Percentiles rank a stretch among this genome's conserved stretches.
Conservation (phyloP, 2,329 filamentous ascomycete species). For the Penicillium brevicompactum region DNA sequence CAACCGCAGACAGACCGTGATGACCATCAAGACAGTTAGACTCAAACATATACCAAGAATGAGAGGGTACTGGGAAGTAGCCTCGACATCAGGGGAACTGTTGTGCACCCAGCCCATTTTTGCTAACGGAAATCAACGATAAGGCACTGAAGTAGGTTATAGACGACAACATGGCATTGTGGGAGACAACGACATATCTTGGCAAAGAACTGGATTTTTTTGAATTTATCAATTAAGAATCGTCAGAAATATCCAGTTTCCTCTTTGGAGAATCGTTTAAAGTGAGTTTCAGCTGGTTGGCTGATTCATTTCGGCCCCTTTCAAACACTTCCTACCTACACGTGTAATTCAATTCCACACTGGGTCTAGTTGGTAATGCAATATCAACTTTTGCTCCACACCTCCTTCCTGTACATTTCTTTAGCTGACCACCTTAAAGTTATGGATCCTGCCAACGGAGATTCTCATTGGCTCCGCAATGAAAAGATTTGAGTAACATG, state of each 20-base stretch:
- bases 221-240: not conserved
- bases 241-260: not conserved
- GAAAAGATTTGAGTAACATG: not conserved
- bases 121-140: not conserved
- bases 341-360: not conserved
- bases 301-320: not conserved
- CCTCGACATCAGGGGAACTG: conserved; percentile 51
- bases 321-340: not conserved
- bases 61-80: conserved; percentile 50
- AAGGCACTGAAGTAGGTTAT: not conserved
- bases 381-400: not conserved
- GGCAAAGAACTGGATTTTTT: not conserved
- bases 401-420: not conserved
- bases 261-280: not conserved
- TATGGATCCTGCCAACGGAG: not conserved
- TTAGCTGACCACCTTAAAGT: not conserved
- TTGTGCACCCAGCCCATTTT: conserved; percentile 57
- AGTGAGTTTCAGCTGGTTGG: not conserved
- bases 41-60: conserved; percentile 55
- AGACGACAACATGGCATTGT: not conserved
- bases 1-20: conserved; percentile 46
- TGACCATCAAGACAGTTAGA: conserved; percentile 48
- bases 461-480: not conserved
- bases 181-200: too few relatives aligned
- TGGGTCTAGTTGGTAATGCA: not conserved